Base-by-base conservation (phyloP, 1,139 yeast species). In the Ogataea hybrid region DNA sequence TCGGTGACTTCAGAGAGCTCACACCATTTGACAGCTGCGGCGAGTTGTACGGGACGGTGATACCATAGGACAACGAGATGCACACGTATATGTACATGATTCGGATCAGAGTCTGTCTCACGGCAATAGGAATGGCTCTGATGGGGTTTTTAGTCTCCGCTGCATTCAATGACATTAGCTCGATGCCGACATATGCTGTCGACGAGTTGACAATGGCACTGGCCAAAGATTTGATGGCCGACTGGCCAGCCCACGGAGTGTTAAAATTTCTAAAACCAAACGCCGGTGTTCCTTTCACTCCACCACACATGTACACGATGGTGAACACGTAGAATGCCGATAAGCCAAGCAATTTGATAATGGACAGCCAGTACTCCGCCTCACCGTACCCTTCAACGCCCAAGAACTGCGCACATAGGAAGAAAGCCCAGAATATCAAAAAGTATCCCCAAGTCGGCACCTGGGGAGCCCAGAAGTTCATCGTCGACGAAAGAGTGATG, bases 141-240 rank as follows among this genome's bases (percentile, higher is more conserved):
- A 73, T 61, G 10, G 83, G 83, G 48, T 77, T 75, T 53, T 70
- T 69, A 0, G 81, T 65, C 52, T 78, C 84, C 14, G 78, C 71
- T 0, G 82, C 81, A 32, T 78, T 69, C 21, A 78, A 62, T 3
- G 82, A 79, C 16, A 77, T 70, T 22, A 79, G 72, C 56, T 79
- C 84, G n/a, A 78, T 72, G 34, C 84, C 84, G 2, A 77, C 65
- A 48, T 75, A 76, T 46, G 75, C 77, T 3, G 77, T 80, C 56
- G 33, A 28, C 9, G 21, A 32, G 63, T 77, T 81, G 10, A 83
- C 85, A 56, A 84, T 81, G 2, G 85, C 81, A 41, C 68, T 73
- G 9, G 84, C 88, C 35, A 84, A 79, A 40, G 88, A 85, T 49
- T 75, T 71, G 58, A 82, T 79, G 0, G 87, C 87, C 44, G 69